Evolutionary conservation across 805 yeast genomes (phyloP).

Genomic region (Teunomyces gatunensis): DNA sequence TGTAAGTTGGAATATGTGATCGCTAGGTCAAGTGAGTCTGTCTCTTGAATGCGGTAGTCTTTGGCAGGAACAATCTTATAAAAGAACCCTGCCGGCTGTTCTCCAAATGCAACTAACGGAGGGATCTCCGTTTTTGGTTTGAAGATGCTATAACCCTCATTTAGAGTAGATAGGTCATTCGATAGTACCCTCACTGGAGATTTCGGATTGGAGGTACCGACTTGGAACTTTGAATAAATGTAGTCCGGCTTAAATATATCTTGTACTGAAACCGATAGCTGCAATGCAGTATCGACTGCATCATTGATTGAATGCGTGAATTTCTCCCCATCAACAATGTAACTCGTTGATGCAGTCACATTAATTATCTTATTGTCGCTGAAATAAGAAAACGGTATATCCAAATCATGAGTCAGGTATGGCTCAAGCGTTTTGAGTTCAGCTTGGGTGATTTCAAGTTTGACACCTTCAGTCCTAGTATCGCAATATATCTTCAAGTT

Average conservation of each 20-base stretch:
- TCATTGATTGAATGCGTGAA: conserved; percentile 23
- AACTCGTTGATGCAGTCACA: conserved; percentile 19
- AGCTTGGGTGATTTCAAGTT: conserved; percentile 2
- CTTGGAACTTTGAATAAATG: conserved; percentile 65
- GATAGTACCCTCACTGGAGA: conserved; percentile 53
- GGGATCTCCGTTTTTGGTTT: conserved; percentile 13
- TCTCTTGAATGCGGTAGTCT: conserved; percentile 14
- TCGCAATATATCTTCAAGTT: conserved; percentile 19
- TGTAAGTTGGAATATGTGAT: conserved; percentile 47
- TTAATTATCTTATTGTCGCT: conserved; percentile 26
- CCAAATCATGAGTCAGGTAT: conserved; percentile 15
- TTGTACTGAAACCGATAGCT: conserved; percentile 74
- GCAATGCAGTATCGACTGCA: conserved; percentile 52
- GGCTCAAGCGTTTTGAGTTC: conserved; percentile 3
- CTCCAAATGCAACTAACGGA: conserved; percentile 56
- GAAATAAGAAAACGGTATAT: conserved; percentile 30
- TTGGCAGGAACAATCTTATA: conserved; percentile 44
- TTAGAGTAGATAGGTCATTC: conserved; percentile 37
- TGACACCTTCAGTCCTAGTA: conserved; percentile 18
- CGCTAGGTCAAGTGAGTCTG: conserved; percentile 40
- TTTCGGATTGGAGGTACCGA: conserved; percentile 53
- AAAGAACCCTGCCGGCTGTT: conserved; percentile 66
- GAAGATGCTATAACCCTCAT: conserved; percentile 23
- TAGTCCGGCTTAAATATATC: conserved; percentile 62
- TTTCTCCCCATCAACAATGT: conserved; percentile 15